A percentile compares a stretch with the other conserved stretches of the same genome.
Conservation (phyloP, 306 rosid genomes). For the Rosa rugosa region DNA sequence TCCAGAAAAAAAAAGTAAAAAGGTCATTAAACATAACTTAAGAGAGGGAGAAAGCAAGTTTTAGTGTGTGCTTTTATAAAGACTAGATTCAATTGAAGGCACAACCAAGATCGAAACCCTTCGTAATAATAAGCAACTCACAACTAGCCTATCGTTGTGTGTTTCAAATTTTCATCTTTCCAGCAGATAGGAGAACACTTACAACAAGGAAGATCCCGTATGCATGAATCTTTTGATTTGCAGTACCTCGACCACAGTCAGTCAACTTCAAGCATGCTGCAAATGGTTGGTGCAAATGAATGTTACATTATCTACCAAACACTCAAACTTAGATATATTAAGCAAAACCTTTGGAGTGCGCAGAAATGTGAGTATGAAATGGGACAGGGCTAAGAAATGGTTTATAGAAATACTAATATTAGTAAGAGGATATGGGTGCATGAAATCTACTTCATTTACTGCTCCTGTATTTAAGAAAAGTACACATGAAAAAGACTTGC, state of each 20-base stretch:
- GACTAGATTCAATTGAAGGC: not conserved
- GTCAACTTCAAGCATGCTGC: conserved; percentile 83
- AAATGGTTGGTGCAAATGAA: conserved; percentile 36
- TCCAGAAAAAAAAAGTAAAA: not conserved
- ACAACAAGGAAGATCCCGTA: conserved; percentile 69
- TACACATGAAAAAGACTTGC: not conserved
- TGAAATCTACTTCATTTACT: not conserved
- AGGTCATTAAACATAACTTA: not conserved
- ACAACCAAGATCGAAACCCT: not conserved
- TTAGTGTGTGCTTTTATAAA: not conserved
- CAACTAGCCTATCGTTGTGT: conserved; percentile 8
- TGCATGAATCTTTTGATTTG: conserved; percentile 72
- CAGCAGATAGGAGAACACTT: conserved; percentile 41
- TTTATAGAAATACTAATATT: not conserved
- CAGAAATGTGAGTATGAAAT: not conserved
- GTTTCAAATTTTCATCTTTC: conserved; percentile 11
- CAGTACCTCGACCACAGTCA: conserved; percentile 62
- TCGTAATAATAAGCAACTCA: not conserved
- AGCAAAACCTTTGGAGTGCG: not conserved
- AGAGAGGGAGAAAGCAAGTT: not conserved
- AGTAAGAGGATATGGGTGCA: not conserved
- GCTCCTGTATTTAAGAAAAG: not conserved
- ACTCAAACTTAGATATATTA: not conserved
- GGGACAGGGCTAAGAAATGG: not conserved
- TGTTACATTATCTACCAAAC: conserved; percentile 13